Evolutionary conservation across 164 flowering plant species (phyloP), one percentile per base, ranked within the genome.

Genomic region (Litsea cubeba): DNA sequence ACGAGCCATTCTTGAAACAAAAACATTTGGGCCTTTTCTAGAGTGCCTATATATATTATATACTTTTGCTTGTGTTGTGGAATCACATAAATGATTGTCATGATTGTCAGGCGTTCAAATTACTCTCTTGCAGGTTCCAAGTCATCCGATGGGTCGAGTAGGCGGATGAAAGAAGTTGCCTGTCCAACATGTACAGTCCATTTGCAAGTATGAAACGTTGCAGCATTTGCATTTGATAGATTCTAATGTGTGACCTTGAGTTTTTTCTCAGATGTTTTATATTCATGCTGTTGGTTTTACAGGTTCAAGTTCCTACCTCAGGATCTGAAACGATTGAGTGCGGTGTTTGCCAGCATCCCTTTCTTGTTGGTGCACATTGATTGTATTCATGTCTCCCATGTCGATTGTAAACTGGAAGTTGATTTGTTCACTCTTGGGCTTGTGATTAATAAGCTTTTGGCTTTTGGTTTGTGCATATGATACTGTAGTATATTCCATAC

Each of bases 241-340:
- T 40, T 40, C 46, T 65, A 20, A 28, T 15, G 60, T 54, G 15
- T 30, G 15, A 28, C 49, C 49, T 12, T 7, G 17, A 14, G 18
- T 25, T 46, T 15, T 46, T 50, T 17, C 25, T 46, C 51, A n/a
- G 8, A 22, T 66, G 46, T 26, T 17, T 30, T 30, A 4, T 51
- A 18, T 22, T 62, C 18, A 28, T 69, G 58, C 51, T 57, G 18
- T 51, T 66, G 46, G 12, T 17, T 54, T 58, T 83, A 77, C 85
- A 93, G 98, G 98, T 93, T 30, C 89, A 88, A 72, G 92, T 89
- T 80, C 95, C 95, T 5, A 84, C 83, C 77, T 88, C 94, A 7
- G 99, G 99, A 68, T 95, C 97, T 1, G 98, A 95, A 83, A 95
- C 98, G 15, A 92, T 94, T 24, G 99, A 94, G 69, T 95, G 99